Percentiles rank a stretch among this genome's conserved stretches.
Evolutionary conservation across 257 asterid genomes (phyloP).

Genomic region (Capsicum pubescens): DNA sequence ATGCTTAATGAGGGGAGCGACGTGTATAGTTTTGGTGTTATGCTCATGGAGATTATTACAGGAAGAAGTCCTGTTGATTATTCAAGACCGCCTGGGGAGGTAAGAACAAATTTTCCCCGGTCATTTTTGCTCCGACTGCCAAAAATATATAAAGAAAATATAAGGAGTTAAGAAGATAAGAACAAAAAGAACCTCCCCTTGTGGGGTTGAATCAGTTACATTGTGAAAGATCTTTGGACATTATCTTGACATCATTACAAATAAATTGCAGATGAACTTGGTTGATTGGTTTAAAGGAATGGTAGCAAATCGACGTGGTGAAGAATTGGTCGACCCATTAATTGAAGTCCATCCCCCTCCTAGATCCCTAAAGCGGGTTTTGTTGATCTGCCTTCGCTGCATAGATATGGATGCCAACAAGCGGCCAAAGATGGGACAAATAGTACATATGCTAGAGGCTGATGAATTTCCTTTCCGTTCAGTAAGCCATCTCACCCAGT

Average conservation of each 20-base stretch:
- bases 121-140: not conserved
- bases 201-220: not conserved
- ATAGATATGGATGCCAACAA: constrained; percentile 84
- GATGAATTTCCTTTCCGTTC: constrained; percentile 81
- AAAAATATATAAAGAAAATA: not conserved
- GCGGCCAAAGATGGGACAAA: constrained; percentile 99
- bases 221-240: not conserved
- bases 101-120: constrained; percentile 33
- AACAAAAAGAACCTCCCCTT: not conserved
- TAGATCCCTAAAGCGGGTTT: constrained; percentile 77
- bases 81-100: constrained; percentile 94
- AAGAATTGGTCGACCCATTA: constrained; percentile 80
- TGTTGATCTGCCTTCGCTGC: constrained; percentile 87
- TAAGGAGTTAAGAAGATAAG: not conserved
- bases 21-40: constrained; percentile 93
- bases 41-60: constrained; percentile 87
- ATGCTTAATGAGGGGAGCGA: constrained; percentile 96
- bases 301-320: constrained; percentile 83
- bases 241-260: constrained; percentile 5
- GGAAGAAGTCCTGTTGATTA: constrained; percentile 97
- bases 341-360: constrained; percentile 74
- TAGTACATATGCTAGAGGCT: constrained; percentile 97
- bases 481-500: constrained; percentile 46
- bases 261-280: constrained; percentile 82
- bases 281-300: constrained; percentile 97